Percentiles rank a stretch among this genome's conserved stretches.
Conservation (phyloP, 306 rosid genomes). For the Cicer chorassanicum region DNA sequence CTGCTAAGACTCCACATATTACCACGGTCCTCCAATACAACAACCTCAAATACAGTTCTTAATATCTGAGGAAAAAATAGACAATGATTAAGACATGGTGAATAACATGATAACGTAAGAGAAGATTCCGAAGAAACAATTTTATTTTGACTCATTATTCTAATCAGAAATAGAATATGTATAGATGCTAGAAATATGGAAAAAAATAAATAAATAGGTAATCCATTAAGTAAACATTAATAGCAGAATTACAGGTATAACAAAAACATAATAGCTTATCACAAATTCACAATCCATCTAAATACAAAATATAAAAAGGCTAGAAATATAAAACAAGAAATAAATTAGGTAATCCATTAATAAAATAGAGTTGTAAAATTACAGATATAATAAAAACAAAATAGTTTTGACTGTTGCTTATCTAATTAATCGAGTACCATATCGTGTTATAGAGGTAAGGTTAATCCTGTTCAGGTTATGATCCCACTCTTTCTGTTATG, state of each 20-base stretch:
- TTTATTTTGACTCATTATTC: not conserved
- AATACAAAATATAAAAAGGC: too few relatives aligned
- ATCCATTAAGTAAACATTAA: not conserved
- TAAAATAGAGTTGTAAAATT: too few relatives aligned
- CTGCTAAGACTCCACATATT: slow-evolving; percentile 89
- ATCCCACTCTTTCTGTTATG: too few relatives aligned
- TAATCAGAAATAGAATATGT: not conserved
- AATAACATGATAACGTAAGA: slow-evolving; percentile 3
- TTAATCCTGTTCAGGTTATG: too few relatives aligned
- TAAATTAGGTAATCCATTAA: too few relatives aligned
- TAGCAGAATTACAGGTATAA: not conserved
- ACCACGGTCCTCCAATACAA: slow-evolving; percentile 81
- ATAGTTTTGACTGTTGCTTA: too few relatives aligned
- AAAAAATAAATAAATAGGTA: not conserved
- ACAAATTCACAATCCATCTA: too few relatives aligned
- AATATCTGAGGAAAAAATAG: slow-evolving; percentile 56
- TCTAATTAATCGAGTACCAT: too few relatives aligned
- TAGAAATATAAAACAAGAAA: too few relatives aligned
- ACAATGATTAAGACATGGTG: slow-evolving; percentile 1
- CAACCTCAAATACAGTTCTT: slow-evolving; percentile 87
- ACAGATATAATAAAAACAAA: too few relatives aligned
- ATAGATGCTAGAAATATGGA: not conserved
- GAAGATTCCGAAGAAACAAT: slow-evolving; percentile 2
- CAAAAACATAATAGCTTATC: not conserved
- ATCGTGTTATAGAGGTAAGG: too few relatives aligned